A percentile compares a stretch with the other conserved stretches of the same genome.
phyloP scores from a whole-genome alignment of 805 yeast genomes.

The Candida railenensis region DNA sequence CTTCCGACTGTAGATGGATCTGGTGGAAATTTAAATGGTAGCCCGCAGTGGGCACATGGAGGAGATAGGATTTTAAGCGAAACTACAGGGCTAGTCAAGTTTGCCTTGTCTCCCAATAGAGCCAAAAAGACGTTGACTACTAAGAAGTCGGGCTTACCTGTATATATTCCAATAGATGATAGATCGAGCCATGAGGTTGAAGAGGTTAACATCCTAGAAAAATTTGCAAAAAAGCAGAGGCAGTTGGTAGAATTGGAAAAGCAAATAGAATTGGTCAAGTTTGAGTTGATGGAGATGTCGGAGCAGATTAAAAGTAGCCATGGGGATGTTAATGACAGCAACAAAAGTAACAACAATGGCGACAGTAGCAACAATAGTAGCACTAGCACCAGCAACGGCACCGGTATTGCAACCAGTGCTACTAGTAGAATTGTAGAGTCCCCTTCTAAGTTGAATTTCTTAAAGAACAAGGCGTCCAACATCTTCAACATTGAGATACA shows the following conservation, averaged over 20 bases:
- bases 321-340: slow-evolving; percentile 6
- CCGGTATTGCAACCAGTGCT: neutral
- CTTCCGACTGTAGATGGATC: slow-evolving; percentile 9
- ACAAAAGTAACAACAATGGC: neutral
- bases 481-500: slow-evolving; percentile 11
- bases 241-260: slow-evolving; percentile 48
- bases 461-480: slow-evolving; percentile 20
- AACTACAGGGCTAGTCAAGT: slow-evolving; percentile 51
- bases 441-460: slow-evolving; percentile 10
- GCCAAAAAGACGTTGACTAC: slow-evolving; percentile 1
- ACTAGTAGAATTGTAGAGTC: neutral
- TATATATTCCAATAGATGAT: slow-evolving; percentile 28
- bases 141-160: slow-evolving; percentile 27
- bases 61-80: slow-evolving; percentile 42
- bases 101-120: slow-evolving; percentile 26
- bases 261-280: slow-evolving; percentile 30
- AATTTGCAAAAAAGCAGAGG: slow-evolving; percentile 52
- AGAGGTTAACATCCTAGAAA: slow-evolving; percentile 14
- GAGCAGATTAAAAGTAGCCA: slow-evolving; percentile 16
- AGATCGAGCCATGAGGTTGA: neutral
- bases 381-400: slow-evolving; percentile 3
- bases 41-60: neutral
- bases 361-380: neutral
- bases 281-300: slow-evolving; percentile 33
- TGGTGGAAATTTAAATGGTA: neutral